Evolutionary conservation across 1,139 yeast genomes (phyloP).

Genomic region (Saccharomycopsis hybrid): DNA sequence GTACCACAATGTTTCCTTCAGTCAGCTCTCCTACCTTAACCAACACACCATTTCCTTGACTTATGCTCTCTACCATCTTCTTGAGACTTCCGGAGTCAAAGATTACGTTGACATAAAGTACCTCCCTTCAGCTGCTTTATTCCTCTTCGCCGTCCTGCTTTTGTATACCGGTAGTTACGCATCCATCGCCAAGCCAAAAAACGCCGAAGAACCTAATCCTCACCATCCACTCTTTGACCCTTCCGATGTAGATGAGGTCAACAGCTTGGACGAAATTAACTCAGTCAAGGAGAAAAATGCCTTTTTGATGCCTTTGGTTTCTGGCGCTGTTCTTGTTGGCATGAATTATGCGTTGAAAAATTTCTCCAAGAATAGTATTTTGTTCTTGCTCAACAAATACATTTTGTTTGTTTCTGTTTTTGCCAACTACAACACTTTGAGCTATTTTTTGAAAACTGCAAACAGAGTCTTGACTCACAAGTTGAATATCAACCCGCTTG

Average conservation of each 20-base stretch:
- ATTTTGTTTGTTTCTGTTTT: conserved; percentile 29
- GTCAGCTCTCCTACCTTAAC: too few species aligned
- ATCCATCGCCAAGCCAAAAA: conserved; percentile 38
- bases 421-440: conserved; percentile 27
- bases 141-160: conserved; percentile 29
- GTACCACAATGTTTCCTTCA: too few species aligned
- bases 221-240: conserved; percentile 40
- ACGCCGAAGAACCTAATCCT: conserved; percentile 37
- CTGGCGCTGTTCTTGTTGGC: conserved; percentile 32
- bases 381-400: conserved; percentile 31
- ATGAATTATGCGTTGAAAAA: conserved; percentile 35
- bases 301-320: conserved; percentile 36
- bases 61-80: too few species aligned
- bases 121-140: conserved; percentile 14
- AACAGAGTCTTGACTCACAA: conserved; percentile 27
- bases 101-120: conserved; percentile 1
- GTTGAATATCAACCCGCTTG: conserved; percentile 23
- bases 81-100: too few species aligned
- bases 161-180: conserved; percentile 37
- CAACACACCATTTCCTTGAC: too few species aligned
- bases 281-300: conserved; percentile 30
- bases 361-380: conserved; percentile 28
- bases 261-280: conserved; percentile 11
- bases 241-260: conserved; percentile 35
- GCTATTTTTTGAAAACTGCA: conserved; percentile 25